Conservation (phyloP, 441 rosid genomes). For the Rhodomyrtus psidioides region DNA sequence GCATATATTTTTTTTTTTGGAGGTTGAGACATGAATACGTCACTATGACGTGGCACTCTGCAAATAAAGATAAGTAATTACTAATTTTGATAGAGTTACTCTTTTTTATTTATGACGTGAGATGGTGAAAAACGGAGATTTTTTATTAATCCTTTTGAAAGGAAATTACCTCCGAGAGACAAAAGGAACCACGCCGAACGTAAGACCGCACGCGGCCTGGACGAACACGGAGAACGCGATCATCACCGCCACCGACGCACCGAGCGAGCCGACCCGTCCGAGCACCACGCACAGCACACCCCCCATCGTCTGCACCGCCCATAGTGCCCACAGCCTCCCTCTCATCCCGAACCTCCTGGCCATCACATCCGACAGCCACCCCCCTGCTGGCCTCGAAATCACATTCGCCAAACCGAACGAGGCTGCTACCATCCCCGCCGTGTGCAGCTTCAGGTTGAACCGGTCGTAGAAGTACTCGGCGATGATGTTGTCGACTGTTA, state of each 20-base stretch:
- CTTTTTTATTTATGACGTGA: too few relatives aligned
- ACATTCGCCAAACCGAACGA: slow-evolving; percentile 58
- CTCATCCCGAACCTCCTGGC: slow-evolving; percentile 59
- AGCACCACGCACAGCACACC: slow-evolving; percentile 47
- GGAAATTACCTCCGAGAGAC: slow-evolving; percentile 49
- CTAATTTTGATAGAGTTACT: too few relatives aligned
- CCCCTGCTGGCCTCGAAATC: slow-evolving; percentile 62
- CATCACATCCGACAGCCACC: slow-evolving; percentile 37
- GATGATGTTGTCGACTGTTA: slow-evolving; percentile 63
- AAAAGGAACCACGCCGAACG: slow-evolving; percentile 72
- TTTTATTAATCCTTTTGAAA: too few relatives aligned
- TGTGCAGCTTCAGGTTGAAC: slow-evolving; percentile 54
- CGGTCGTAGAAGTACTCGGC: slow-evolving; percentile 68
- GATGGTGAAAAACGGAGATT: too few relatives aligned
- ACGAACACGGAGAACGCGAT: slow-evolving; percentile 48
- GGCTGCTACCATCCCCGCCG: slow-evolving; percentile 71
- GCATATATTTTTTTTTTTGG: too few relatives aligned
- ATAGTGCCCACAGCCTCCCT: slow-evolving; percentile 64
- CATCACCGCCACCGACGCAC: slow-evolving; percentile 42
- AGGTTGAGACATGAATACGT: neutral
- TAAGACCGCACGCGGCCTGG: slow-evolving; percentile 72
- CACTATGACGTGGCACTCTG: neutral
- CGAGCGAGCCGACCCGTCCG: slow-evolving; percentile 32
- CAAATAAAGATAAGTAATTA: neutral
- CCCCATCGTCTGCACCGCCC: slow-evolving; percentile 50